Base-by-base conservation (phyloP, 2,329 filamentous ascomycete species). In the Fusarium sublunatum region DNA sequence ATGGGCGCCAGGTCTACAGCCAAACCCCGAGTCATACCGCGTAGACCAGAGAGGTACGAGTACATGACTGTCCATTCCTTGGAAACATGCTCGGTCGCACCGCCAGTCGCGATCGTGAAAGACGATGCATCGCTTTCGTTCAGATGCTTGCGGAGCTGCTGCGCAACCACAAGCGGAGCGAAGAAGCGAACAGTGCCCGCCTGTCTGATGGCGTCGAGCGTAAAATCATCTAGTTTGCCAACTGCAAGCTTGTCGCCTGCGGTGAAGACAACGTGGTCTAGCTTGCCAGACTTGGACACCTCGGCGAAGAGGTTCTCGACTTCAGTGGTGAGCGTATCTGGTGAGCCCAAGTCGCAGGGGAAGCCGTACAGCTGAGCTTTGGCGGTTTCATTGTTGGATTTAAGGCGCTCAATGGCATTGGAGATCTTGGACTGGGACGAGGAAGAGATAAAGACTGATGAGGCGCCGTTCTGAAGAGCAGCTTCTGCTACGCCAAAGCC, bases 401-500 rank as follows among this genome's bases (percentile, higher is more conserved):
- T 49, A 38, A 65, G 61, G 7, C 60, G 54, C 19, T 68, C 54
- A 8, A 70, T 43, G 2, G 56, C 46, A 11, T 28, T 40, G 15
- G 53, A 53, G 19, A 61, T 56, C 2, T 57, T 64, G 12, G 42
- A 40, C 25, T 48, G 59, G 2, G 50, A 63, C 2, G 47, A 64
- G 0, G 65, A 69, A 0, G 65, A 65, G 19, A 68, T 62, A 9
- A 67, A 67, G 6, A 64, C 50, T 4, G 61, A 55, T 0, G 59
- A 41, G 0, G 66, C 65, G 3, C 66, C 66, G 34, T 67, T 55
- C 0, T 65, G 49, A 5, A 68, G 34, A 1, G 56, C 63, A 6
- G 53, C 60, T 40, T 69, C 66, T 12, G 66, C 65, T 13, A 68
- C 66, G 7, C 60, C 66, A 2, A 67, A 68, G 8, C 66, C 66